phyloP scores from a whole-genome alignment of 2,329 filamentous ascomycete genomes.

The Botrytis hyacinthi region DNA sequence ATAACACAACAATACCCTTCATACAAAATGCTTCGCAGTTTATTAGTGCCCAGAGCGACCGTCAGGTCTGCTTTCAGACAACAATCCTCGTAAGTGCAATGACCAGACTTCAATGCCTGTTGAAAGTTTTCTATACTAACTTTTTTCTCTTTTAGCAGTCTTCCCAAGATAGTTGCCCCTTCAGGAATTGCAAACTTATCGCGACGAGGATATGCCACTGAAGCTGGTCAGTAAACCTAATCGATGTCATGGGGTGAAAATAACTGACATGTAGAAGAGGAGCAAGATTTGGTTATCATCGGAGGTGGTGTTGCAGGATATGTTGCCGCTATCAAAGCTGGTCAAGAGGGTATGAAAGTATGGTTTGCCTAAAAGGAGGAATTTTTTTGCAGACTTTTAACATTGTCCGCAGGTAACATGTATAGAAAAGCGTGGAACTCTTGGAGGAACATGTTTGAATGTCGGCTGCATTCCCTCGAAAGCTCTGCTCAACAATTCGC shows the following conservation, averaged over 20 bases:
- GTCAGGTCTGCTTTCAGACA: constrained; percentile 55
- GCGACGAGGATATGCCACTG: constrained; percentile 58
- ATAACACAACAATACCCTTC: constrained; percentile 27
- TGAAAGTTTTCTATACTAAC: constrained; percentile 17
- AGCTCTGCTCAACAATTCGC: constrained; percentile 98
- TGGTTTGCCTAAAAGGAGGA: constrained; percentile 25
- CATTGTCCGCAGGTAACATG: constrained; percentile 69
- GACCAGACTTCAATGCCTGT: constrained; percentile 22
- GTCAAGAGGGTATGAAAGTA: constrained; percentile 95
- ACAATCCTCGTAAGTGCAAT: constrained; percentile 49
- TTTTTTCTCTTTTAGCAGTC: constrained; percentile 41
- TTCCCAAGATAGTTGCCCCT: constrained; percentile 50
- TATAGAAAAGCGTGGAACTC: constrained; percentile 94
- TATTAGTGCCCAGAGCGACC: constrained; percentile 58
- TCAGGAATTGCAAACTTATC: constrained; percentile 52
- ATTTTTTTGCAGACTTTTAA: constrained; percentile 25
- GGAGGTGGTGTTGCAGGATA: constrained; percentile 98
- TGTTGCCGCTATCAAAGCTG: constrained; percentile 98
- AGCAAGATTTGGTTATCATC: constrained; percentile 97
- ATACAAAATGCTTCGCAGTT: constrained; percentile 57
- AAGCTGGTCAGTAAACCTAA: constrained; percentile 38
- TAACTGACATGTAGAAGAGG: constrained; percentile 66
- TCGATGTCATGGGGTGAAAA: constrained; percentile 46
- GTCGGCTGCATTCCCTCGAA: constrained; percentile 99
- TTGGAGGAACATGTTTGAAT: constrained; percentile 97